These are phyloP conservation scores for Xylariaceae sp. DNA, from an alignment of 2,329 filamentous ascomycete genomes.

Conservation along the genomic window DNA sequence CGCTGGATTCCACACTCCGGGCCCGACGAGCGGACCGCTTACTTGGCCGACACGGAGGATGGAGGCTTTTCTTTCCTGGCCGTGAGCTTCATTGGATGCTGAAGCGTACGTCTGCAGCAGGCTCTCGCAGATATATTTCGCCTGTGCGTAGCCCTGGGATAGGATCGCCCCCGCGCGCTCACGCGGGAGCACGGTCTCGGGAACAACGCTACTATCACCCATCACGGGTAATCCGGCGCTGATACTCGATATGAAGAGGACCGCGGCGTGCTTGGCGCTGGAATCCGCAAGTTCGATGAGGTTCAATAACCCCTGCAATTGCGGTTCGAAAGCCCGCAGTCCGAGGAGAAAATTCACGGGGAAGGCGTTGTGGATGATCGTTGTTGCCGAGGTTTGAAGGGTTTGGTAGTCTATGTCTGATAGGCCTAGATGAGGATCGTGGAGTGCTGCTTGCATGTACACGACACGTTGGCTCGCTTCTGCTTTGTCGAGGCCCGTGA, in stretches of 20 bases:
- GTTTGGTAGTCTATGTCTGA: conserved; percentile 6
- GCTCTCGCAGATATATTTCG: conserved; percentile 26
- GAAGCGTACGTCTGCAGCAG: conserved; percentile 19
- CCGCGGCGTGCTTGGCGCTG: conserved; percentile 5
- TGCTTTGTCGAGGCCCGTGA: not conserved
- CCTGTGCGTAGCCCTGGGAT: conserved; percentile 25
- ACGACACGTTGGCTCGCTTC: conserved; percentile 13
- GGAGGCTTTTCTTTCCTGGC: not conserved
- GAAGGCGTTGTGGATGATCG: conserved; percentile 23
- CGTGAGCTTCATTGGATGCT: no score
- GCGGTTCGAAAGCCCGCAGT: conserved; percentile 18
- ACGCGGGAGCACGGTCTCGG: conserved; percentile 19
- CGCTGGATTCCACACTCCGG: conserved; percentile 16
- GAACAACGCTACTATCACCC: conserved; percentile 8
- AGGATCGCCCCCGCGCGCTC: conserved; percentile 11
- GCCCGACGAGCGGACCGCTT: conserved; percentile 17
- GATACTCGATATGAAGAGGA: conserved; percentile 27
- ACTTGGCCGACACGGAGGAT: conserved; percentile 22
- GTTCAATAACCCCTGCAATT: conserved; percentile 11
- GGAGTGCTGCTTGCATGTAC: conserved; percentile 15
- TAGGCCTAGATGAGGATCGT: conserved; percentile 17
- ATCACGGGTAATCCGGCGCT: conserved; percentile 16
- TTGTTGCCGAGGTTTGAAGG: conserved; percentile 14
- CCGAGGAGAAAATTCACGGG: conserved; percentile 24
- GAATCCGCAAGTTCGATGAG: conserved; percentile 14